Percentiles rank a stretch among this genome's conserved stretches.
These are phyloP conservation scores for Cichorium intybus DNA, from an alignment of 140 eudicot genomes.

Conservation along the genomic window DNA sequence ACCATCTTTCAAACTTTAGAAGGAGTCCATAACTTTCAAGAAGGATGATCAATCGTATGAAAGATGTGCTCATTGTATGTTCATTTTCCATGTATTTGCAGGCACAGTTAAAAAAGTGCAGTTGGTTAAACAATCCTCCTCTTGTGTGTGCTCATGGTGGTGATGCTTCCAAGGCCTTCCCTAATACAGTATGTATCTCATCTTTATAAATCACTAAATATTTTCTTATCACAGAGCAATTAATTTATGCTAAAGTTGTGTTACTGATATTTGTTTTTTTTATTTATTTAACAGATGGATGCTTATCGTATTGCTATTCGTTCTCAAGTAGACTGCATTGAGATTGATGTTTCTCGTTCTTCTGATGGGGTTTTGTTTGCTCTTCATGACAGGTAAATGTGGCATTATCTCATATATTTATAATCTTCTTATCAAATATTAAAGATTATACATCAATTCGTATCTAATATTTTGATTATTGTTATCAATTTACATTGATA, in stretches of 20 bases:
- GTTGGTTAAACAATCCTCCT: constrained; percentile 80
- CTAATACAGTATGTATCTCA: constrained; percentile 74
- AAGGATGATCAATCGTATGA: not conserved
- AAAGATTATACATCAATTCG: no score
- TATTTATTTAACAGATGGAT: constrained; percentile 50
- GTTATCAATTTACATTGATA: no score
- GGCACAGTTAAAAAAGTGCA: constrained; percentile 66
- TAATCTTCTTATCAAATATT: no score
- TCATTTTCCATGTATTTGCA: constrained; percentile 38
- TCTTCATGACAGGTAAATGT: constrained; percentile 83
- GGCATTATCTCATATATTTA: no score
- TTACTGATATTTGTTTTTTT: not conserved
- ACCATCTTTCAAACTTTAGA: not conserved
- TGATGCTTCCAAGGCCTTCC: constrained; percentile 85
- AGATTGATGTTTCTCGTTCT: constrained; percentile 98
- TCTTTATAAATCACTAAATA: not conserved
- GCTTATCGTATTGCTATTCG: constrained; percentile 73
- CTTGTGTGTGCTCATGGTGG: constrained; percentile 99
- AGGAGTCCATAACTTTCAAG: not conserved
- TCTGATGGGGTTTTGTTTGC: constrained; percentile 89
- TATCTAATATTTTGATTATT: no score
- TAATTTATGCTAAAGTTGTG: not conserved
- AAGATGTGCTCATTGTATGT: constrained; percentile 9
- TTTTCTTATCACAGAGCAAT: not conserved
- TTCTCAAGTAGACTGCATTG: constrained; percentile 87